These are phyloP conservation scores for Rhynchospora breviuscula DNA, from an alignment of 176 grass and related monocot species.

Conservation along the genomic window DNA sequence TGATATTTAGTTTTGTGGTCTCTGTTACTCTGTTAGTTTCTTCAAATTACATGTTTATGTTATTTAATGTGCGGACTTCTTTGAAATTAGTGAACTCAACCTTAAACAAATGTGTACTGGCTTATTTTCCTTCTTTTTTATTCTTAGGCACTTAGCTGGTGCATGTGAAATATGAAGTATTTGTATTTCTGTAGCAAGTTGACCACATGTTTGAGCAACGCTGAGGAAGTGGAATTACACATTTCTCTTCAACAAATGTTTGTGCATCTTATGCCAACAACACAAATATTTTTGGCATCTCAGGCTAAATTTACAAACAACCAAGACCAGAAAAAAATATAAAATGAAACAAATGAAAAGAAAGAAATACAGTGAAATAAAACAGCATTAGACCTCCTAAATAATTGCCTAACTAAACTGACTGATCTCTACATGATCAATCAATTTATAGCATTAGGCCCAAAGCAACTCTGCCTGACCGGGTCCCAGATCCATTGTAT, in stretches of 20 bases:
- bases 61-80: neutral
- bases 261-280: neutral
- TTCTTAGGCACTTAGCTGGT: neutral
- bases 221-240: neutral
- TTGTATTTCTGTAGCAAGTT: neutral
- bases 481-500: conserved; percentile 92
- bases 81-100: neutral
- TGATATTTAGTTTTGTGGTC: neutral
- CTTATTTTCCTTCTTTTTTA: neutral
- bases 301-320: neutral
- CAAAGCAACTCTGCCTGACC: conserved; percentile 44
- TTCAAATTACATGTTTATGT: neutral
- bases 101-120: neutral
- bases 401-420: neutral
- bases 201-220: neutral
- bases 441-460: conserved; percentile 63
- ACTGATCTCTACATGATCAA: neutral
- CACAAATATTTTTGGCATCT: neutral
- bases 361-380: neutral
- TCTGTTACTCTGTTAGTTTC: conserved; percentile 8
- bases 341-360: neutral
- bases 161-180: neutral
- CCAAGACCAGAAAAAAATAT: neutral
- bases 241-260: no score
- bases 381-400: neutral